These are phyloP conservation scores for Coemansia sp. DNA, from an alignment of 192 early-diverging fungal species.

Conservation along the genomic window DNA sequence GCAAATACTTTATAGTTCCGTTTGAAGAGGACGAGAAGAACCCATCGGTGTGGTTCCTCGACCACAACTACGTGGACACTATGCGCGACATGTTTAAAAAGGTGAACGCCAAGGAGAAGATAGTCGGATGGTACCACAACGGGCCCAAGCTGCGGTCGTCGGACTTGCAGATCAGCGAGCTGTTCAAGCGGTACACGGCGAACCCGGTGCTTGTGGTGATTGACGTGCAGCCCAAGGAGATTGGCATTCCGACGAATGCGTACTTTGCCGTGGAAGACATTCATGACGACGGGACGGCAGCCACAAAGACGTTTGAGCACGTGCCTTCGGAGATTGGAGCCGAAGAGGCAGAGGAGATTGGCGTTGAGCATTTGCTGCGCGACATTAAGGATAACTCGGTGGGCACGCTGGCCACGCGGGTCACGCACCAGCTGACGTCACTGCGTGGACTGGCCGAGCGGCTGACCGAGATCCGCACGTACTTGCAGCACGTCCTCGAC, in stretches of 20 bases:
- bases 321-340: constrained; percentile 94
- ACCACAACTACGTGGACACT: constrained; percentile 98
- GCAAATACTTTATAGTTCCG: constrained; percentile 66
- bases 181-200: constrained; percentile 92
- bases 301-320: constrained; percentile 96
- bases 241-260: constrained; percentile 94
- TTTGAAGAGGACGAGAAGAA: constrained; percentile 99
- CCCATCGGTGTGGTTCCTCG: constrained; percentile 96
- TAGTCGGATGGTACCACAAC: constrained; percentile 99
- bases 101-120: constrained; percentile 94
- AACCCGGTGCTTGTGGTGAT: constrained; percentile 98
- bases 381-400: constrained; percentile 98
- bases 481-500: constrained; percentile 85
- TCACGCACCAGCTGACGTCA: constrained; percentile 88
- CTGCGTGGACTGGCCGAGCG: constrained; percentile 84
- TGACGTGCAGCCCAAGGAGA: constrained; percentile 90
- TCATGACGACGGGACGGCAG: constrained; percentile 96
- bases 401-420: constrained; percentile 90
- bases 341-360: constrained; percentile 99
- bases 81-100: constrained; percentile 99
- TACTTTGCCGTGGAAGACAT: constrained; percentile 98
- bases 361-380: constrained; percentile 95
- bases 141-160: constrained; percentile 96
- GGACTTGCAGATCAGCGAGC: constrained; percentile 96
- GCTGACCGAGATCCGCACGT: constrained; percentile 83